Conservation (phyloP, 2,329 filamentous ascomycete genomes). For the Mycocentrospora acerina region DNA sequence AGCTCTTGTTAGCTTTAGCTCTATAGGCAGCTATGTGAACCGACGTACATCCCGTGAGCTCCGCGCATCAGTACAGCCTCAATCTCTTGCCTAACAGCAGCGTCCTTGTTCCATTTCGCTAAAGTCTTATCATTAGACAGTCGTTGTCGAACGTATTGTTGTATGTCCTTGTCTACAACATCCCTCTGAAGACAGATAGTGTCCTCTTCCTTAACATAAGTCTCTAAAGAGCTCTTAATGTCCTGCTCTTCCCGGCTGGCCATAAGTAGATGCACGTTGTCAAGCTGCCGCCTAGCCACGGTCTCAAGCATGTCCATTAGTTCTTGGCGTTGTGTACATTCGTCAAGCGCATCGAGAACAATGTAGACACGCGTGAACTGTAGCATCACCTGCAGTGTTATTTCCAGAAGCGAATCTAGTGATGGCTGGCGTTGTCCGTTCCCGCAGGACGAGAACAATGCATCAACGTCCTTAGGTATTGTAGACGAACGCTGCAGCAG, state of each 20-base stretch:
- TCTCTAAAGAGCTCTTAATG: conserved; percentile 24
- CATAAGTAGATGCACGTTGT: conserved; percentile 26
- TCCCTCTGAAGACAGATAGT: conserved; percentile 23
- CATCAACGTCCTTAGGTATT: conserved; percentile 19
- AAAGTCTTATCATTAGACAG: conserved; percentile 35
- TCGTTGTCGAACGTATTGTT: conserved; percentile 31
- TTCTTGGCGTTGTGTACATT: conserved; percentile 23
- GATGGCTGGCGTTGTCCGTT: conserved; percentile 26
- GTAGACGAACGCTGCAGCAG: conserved; percentile 22
- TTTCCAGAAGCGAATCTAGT: conserved; percentile 18
- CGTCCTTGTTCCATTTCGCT: conserved; percentile 27
- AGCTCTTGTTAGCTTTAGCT: conserved; percentile 7
- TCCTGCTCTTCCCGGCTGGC: conserved; percentile 33
- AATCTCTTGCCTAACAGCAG: conserved; percentile 27
- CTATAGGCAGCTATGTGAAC: not conserved
- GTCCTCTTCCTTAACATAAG: conserved; percentile 10
- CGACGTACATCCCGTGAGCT: conserved; percentile 28
- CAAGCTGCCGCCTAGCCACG: conserved; percentile 21
- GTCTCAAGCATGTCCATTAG: conserved; percentile 23
- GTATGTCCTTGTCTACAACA: conserved; percentile 31
- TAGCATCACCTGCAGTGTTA: conserved; percentile 25
- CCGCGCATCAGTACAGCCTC: conserved; percentile 30
- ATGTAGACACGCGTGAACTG: conserved; percentile 18
- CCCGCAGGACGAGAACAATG: conserved; percentile 25
- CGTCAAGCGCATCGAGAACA: conserved; percentile 33